These are phyloP conservation scores for Spathaspora hagerdaliae DNA, from an alignment of 805 yeast species.

Conservation along the genomic window DNA sequence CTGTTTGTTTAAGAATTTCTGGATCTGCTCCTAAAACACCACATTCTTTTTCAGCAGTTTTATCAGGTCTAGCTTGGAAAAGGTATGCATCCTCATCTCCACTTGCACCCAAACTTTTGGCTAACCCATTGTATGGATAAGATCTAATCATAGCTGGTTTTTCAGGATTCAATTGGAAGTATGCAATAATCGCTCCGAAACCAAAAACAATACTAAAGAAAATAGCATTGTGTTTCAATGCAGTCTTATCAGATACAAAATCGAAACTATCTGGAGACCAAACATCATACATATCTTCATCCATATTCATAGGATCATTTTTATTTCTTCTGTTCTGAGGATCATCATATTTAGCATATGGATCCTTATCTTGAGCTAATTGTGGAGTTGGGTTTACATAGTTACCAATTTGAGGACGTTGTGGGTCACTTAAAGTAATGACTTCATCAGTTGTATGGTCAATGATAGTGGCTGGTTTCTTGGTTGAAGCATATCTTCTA, in stretches of 20 bases:
- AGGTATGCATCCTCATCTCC: conserved; percentile 41
- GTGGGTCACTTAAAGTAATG: conserved; percentile 39
- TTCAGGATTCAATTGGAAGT: conserved; percentile 53
- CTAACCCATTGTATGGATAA: conserved; percentile 73
- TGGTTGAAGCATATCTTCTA: not conserved
- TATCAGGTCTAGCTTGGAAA: conserved; percentile 39
- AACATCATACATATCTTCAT: conserved; percentile 71
- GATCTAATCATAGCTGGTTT: conserved; percentile 74
- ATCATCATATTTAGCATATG: conserved; percentile 72
- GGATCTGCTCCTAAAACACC: conserved; percentile 32
- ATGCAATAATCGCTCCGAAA: conserved; percentile 42
- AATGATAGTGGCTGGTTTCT: conserved; percentile 20
- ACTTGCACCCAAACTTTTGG: conserved; percentile 67
- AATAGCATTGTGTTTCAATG: conserved; percentile 52
- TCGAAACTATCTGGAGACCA: conserved; percentile 83
- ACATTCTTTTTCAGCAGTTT: conserved; percentile 32
- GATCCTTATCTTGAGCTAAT: conserved; percentile 64
- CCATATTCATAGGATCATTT: conserved; percentile 66
- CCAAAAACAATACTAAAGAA: conserved; percentile 41
- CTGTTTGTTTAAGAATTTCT: conserved; percentile 22
- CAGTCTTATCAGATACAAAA: conserved; percentile 54
- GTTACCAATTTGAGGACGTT: conserved; percentile 45
- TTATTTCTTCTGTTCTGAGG: conserved; percentile 77
- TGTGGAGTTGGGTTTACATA: conserved; percentile 60
- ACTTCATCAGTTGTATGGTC: conserved; percentile 38